Conservation (phyloP, 352 stramenopile species). For the Globisporangium okanoganense region DNA sequence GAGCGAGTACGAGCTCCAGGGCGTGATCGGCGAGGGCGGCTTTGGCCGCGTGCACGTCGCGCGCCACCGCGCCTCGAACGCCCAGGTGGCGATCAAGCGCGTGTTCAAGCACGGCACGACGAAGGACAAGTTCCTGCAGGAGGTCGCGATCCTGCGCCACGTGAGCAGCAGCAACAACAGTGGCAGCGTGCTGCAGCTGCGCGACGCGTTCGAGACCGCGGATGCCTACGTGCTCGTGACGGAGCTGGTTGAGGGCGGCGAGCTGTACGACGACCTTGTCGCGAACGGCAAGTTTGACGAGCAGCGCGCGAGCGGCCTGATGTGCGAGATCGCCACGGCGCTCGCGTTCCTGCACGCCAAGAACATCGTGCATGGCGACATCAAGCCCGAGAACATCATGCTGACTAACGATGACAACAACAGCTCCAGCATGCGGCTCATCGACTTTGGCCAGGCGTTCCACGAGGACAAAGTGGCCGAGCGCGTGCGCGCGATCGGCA, state of each 20-base stretch:
- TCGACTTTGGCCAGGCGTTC: conserved; percentile 81
- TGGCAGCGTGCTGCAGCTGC: conserved; percentile 43
- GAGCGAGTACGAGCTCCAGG: conserved; percentile 40
- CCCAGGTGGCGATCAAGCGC: conserved; percentile 52
- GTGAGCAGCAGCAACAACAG: conserved; percentile 33
- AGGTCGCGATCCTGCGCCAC: conserved; percentile 45
- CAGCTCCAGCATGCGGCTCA: conserved; percentile 57
- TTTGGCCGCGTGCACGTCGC: conserved; percentile 42
- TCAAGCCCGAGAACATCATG: conserved; percentile 84
- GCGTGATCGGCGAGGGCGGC: conserved; percentile 46
- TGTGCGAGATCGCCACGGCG: conserved; percentile 31
- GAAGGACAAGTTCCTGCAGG: conserved; percentile 47
- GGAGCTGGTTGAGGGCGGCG: conserved; percentile 42
- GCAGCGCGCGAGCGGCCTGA: conserved; percentile 26
- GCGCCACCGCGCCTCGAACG: conserved; percentile 36
- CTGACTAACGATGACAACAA: conserved; percentile 23
- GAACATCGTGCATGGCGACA: conserved; percentile 73
- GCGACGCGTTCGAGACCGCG: conserved; percentile 51
- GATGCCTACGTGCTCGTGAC: conserved; percentile 59
- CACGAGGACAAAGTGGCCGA: conserved; percentile 16
- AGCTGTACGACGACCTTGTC: conserved; percentile 52
- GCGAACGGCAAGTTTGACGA: conserved; percentile 39
- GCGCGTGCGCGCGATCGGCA: conserved; percentile 4
- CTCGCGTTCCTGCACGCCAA: conserved; percentile 70
- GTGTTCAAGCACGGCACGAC: conserved; percentile 42